Base-by-base conservation (phyloP, 2,329 filamentous ascomycete species). In the Colletotrichum simmondsii region DNA sequence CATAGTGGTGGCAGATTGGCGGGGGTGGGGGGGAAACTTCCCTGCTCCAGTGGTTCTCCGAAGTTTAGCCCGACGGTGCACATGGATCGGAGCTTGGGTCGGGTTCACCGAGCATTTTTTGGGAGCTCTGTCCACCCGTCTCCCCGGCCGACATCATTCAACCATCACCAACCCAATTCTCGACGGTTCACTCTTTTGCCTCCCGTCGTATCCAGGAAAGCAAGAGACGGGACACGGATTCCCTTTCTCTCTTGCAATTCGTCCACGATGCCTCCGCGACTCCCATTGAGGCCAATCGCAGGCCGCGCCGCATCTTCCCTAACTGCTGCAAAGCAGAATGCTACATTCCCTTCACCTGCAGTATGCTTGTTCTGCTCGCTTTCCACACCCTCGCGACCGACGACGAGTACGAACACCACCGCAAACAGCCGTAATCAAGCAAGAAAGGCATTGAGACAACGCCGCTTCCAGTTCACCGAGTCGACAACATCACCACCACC, bases 181-280 rank as follows among this genome's bases (percentile, higher is more conserved):
- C 42, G 42, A 24, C 59, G 5, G 35, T 32, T 35, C 11, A 35
- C 26, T 28, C 26, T 64, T 64, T 54, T 26, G 22, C 16, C 5
- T 42, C 19, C 14, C 16, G 14, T 16, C 16, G 16, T 19, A 42
- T 16, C 37, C 46, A 22, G 52, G n/a, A 7, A 49, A 7, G 16
- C 32, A 2, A 53, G 12, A 19, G 16, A 68, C 57, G 60, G 42
- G 59, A 32, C 42, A 22, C 49, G 24, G 14, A 19, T 14, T 30
- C 65, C 65, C 37, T 8, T 14, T 24, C 57, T 35, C 54, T 56
- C 19, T 49, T 49, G 42, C 19, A 2, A 7, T 11, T 52, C 56
- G 32, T 30, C 30, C 61, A 42, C 22, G 35, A 80, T 80, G 79
- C 77, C 79, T 71, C 79, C 79, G 66, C 78, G 78, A 76, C 68